Evolutionary conservation across 2,329 filamentous ascomycete species (phyloP), one percentile per base, ranked within the genome.

Genomic region (Penicillium paneum): DNA sequence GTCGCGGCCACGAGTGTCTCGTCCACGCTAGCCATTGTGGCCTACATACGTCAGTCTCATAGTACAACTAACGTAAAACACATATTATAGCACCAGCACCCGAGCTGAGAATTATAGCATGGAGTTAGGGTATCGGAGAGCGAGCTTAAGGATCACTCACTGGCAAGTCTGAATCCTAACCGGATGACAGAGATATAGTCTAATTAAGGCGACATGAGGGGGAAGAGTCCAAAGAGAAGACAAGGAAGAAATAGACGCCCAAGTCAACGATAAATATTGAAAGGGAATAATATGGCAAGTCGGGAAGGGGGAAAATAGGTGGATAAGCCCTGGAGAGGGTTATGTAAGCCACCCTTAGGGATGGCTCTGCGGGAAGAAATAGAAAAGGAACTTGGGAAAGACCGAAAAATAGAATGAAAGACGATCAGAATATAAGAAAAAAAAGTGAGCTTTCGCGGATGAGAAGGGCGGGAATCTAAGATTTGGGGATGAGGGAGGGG

Each of bases 1-100:
- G 77, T 70, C 57, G 76, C 76, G 56, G 76, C 76, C 63, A 71
- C 70, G 61, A 80, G 69, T 55, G 76, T 78, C 60, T 78, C 78
- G 63, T 79, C 76, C 64, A 69, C 69, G 61, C 65, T 69, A 73
- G 75, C 71, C 77, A 79, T 79, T 64, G 63, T 75, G 70, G 68
- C 70, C 70, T 72, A 54, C 41, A 49, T 51, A 28, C 32, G 55
- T 67, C 51, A 61, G 62, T 64, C 21, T 49, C 17, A 13, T 8
- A 19, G 8, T 15, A 38, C 45, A 8, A 38, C n/a, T 13, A 31
- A 21, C 28, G 17, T 17, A 6, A 7, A 28, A 12, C 12, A 29
- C 17, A 32, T n/a, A 11, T 24, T 32, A 35, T 24, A 13, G 29
- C 19, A 46, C 31, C 19, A 35, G 8, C 15, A 26, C 21, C 29